Base-by-base conservation (phyloP, 306 rosid genomes). In the Hylodesmum podocarpum region DNA sequence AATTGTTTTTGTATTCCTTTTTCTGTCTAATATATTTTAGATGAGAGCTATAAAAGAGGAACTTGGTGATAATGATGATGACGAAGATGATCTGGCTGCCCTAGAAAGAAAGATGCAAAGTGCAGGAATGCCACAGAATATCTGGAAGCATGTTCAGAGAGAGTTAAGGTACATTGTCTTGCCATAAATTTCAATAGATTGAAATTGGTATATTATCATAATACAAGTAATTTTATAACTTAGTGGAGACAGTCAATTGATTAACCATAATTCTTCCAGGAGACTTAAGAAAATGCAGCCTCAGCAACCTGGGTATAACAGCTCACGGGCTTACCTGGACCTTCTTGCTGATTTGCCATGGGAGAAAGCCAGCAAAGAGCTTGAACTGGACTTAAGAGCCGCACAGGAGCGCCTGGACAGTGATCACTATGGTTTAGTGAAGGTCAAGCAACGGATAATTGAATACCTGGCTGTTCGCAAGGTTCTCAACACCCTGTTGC, bases 31-130 rank as follows among this genome's bases (percentile, higher is more conserved):
- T 51, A 67, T 80, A 63, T 85, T 54, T 57, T 59, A 95, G 99
- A 95, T 95, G 97, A 90, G 96, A 81, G 99, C 99, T 72, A 95
- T 95, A 80, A 95, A 95, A 80, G 99, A 95, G 83, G 99, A 95
- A 90, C 99, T 95, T 70, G 99, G 99, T 54, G 99, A 92, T 85
- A 83, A 88, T 79, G 99, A 95, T 70, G 97, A 95, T 21, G 99
- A 95, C 41, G 99, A 95, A 73, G 99, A 95, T 77, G 99, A 95
- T 70, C 87, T 95, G 40, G 97, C 88, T 47, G 85, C 92, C 47
- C 82, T 95, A 62, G 99, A 95, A 89, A 90, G 96, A 78, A 95
- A 95, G 82, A 90, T 95, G 99, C 97, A 92, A 78, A 88, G 92
- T 81, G 95, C 97, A 71, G 97, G 91, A 85, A 95, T 95, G 97